Base-by-base conservation (phyloP, 73 alveolate species). In the Tetrahymena borealis region DNA sequence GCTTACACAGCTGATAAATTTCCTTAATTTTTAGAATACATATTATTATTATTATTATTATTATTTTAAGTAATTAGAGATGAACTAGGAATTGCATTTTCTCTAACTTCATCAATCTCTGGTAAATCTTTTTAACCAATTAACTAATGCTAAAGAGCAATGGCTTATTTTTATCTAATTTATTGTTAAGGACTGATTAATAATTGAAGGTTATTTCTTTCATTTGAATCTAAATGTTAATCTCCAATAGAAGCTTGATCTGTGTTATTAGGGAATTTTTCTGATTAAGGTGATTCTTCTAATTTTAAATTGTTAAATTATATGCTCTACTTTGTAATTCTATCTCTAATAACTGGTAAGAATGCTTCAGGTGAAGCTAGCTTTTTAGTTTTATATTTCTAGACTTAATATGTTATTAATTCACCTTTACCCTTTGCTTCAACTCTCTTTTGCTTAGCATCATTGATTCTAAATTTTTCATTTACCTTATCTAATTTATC, bases 371-470 rank as follows among this genome's bases (percentile, higher is more conserved):
- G 85, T 60, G 85, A 60, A 60, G 85, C 85, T 60, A 60, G 31
- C 28, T 60, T 60, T 60, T 60, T 60, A 18, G 33, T 18, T n/a
- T 20, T 60, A 60, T 60, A 60, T n/a, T 60, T 60, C 37, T 60
- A 60, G 0, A 93, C 95, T 32, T 93, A 85, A 32, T 93, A 90
- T 7, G 91, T 92, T 20, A 24, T 93, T 28, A 93, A 28, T 24
- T 16, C 60, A 32, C 95, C 95, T 79, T 93, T 93, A 38, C 95
- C 95, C 38, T 93, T 93, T 15, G 95, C 95, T 90, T 93, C 95
- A 15, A 93, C 95, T 42, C 91, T 40, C 32, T 78, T 79, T n/a
- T 90, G n/a, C 9, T 60, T 60, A 7, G 85, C 85, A 60, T 60
- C 85, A 20, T 60, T 60, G 1, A 60, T 60, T n/a, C 85, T 60